Evolutionary conservation across 805 yeast species (phyloP).

Genomic region (Metschnikowia matae): DNA sequence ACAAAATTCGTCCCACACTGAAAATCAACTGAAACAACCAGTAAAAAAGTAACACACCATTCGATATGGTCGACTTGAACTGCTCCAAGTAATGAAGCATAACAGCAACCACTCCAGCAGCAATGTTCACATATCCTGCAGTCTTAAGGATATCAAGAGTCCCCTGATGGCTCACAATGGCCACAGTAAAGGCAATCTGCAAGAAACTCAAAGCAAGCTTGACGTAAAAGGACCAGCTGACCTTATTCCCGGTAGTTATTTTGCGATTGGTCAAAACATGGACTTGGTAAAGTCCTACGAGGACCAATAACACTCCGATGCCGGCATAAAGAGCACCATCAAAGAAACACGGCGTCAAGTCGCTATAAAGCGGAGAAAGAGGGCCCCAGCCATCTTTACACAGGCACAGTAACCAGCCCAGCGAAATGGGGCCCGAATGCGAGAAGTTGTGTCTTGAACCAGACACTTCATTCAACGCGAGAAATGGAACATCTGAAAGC

Average conservation of each 20-base stretch:
- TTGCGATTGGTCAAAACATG: slow-evolving; percentile 27
- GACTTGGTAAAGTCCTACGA: slow-evolving; percentile 40
- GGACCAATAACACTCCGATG: slow-evolving; percentile 40
- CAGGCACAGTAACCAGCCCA: slow-evolving; percentile 29
- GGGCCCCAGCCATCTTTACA: slow-evolving; percentile 45
- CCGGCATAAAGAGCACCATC: slow-evolving; percentile 47
- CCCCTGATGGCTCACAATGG: slow-evolving; percentile 14
- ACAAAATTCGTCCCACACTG: slow-evolving; percentile 42
- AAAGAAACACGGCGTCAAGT: slow-evolving; percentile 57
- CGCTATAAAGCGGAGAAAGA: slow-evolving; percentile 41
- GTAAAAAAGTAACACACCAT: slow-evolving; percentile 63
- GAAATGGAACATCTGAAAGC: slow-evolving; percentile 12
- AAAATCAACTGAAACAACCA: slow-evolving; percentile 62
- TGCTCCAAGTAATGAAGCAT: slow-evolving; percentile 69
- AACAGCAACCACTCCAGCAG: slow-evolving; percentile 49
- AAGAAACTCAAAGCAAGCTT: slow-evolving; percentile 38
- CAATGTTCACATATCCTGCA: slow-evolving; percentile 26
- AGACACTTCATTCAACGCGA: slow-evolving; percentile 5
- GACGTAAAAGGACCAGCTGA: slow-evolving; percentile 37
- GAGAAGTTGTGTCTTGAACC: slow-evolving; percentile 1
- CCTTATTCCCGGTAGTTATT: slow-evolving; percentile 28
- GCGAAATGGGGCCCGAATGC: not conserved
- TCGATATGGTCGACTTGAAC: slow-evolving; percentile 59
- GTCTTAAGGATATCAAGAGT: slow-evolving; percentile 21
- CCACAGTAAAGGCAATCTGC: slow-evolving; percentile 37